A percentile compares a stretch with the other conserved stretches of the same genome.
Conservation (phyloP, 495 filamentous ascomycete genomes). For the Penicillium antarcticum region DNA sequence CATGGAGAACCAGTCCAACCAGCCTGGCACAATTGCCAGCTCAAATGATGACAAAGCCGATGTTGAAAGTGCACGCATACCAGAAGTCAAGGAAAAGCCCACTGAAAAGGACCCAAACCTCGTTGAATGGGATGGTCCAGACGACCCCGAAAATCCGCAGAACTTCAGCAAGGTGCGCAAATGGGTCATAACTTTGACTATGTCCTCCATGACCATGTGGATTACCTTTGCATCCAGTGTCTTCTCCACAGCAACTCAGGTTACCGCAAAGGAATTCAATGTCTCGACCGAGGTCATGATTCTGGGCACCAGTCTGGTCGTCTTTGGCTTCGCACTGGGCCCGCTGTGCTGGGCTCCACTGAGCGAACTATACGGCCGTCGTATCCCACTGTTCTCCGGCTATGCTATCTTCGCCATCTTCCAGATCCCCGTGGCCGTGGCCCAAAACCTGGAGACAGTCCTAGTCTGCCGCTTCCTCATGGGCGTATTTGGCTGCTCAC, state of each 20-base stretch:
- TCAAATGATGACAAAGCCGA: slow-evolving; percentile 12
- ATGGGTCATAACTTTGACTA: slow-evolving; percentile 65
- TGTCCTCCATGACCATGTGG: slow-evolving; percentile 55
- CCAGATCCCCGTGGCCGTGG: slow-evolving; percentile 59
- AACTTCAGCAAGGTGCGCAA: slow-evolving; percentile 63
- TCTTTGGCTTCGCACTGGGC: slow-evolving; percentile 54
- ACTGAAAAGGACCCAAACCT: slow-evolving; percentile 37
- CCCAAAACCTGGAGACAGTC: slow-evolving; percentile 55
- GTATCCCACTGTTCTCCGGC: slow-evolving; percentile 53
- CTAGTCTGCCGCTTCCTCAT: slow-evolving; percentile 59
- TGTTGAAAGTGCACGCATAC: slow-evolving; percentile 14
- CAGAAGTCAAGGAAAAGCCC: slow-evolving; percentile 7
- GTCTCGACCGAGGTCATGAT: slow-evolving; percentile 55
- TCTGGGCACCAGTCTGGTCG: slow-evolving; percentile 53
- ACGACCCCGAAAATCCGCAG: slow-evolving; percentile 69
- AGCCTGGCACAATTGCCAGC: not conserved
- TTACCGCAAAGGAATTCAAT: slow-evolving; percentile 46
- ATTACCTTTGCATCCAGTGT: slow-evolving; percentile 59
- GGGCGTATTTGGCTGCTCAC: slow-evolving; percentile 61
- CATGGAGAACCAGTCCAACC: slow-evolving; percentile 13
- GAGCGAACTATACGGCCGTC: slow-evolving; percentile 57
- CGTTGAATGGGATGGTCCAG: slow-evolving; percentile 41
- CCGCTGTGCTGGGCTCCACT: slow-evolving; percentile 55
- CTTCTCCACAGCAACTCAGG: slow-evolving; percentile 52
- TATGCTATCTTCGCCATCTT: slow-evolving; percentile 57